Base-by-base conservation (phyloP, 805 yeast genomes). In the Zygoascus flipseniorum region DNA sequence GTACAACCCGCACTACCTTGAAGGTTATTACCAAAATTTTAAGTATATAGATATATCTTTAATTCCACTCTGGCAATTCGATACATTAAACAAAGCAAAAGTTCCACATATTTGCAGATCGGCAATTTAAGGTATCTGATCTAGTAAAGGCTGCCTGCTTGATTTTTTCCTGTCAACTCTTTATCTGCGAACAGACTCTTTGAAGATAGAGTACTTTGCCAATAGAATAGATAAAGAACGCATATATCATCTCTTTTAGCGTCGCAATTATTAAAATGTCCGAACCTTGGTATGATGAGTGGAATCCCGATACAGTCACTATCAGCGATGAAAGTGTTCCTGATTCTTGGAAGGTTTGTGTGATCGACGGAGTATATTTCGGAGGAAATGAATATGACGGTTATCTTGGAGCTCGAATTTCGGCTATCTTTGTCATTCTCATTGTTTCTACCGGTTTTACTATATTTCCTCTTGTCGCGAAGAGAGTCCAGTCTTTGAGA, bases 341-440 rank as follows among this genome's bases (percentile, higher is more conserved):
- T 20, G 72, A 72, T 49, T 60, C 71, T 14, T 72, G 76, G 73
- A 73, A 74, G 59, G 59, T 57, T 5, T 74, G 78, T 56, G 72
- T 71, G 3, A 48, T 74, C 20, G 66, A 72, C 28, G 77, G 77
- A 10, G 76, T 71, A 2, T 68, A 65, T 58, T 70, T 61, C 44
- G 70, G 73, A 23, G 73, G 61, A 10, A 69, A 70, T 53, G 77
- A 69, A 19, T 76, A 71, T 61, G 68, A 68, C 51, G 81, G 80
- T 5, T 59, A 64, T 18, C 54, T 75, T 23, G 79, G 78, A 2
- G 76, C 76, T 9, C 71, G 81, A 48, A 71, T 76, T 54, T 81
- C 86, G 1, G 69, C 87, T 2, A 68, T 83, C 5, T 83, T 83
- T 64, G 88, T 83, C 32, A 78, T 83, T 45, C 59, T 82, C 56